A percentile compares a stretch with the other conserved stretches of the same genome.
Evolutionary conservation across 768 basidiomycete species (phyloP).

Genomic region (Mycena haematopus): DNA sequence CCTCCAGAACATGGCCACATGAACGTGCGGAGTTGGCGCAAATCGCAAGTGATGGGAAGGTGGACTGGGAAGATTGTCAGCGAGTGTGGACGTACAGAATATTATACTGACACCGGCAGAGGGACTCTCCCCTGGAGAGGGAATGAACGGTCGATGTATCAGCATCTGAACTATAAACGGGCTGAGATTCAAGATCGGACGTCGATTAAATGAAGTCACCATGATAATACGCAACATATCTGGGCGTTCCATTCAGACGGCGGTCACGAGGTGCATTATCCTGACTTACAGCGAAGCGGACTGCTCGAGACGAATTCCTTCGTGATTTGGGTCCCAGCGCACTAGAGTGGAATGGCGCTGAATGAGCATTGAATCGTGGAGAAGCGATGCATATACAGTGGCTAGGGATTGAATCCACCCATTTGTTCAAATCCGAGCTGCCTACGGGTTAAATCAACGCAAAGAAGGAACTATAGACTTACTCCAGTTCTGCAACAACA

Average conservation of each 20-base stretch:
- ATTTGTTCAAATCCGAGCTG: slow-evolving; percentile 61
- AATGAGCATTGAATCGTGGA: not conserved
- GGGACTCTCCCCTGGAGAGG: slow-evolving; percentile 27
- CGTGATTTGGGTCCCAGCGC: slow-evolving; percentile 47
- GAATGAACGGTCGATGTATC: slow-evolving; percentile 55
- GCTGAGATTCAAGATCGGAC: not conserved
- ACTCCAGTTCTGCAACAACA: slow-evolving; percentile 23
- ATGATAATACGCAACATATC: slow-evolving; percentile 47
- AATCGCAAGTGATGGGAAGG: slow-evolving; percentile 48
- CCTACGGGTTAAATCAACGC: too few species aligned
- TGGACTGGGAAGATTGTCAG: not conserved
- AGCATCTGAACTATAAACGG: slow-evolving; percentile 41
- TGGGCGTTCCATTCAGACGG: not conserved
- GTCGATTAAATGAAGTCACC: not conserved
- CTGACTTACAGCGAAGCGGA: slow-evolving; percentile 16
- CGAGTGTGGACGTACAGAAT: not conserved
- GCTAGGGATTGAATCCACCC: slow-evolving; percentile 60
- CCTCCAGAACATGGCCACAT: slow-evolving; percentile 45
- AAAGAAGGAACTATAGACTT: slow-evolving; percentile 26
- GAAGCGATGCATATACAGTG: slow-evolving; percentile 37
- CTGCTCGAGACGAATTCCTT: slow-evolving; percentile 26
- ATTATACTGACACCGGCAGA: not conserved
- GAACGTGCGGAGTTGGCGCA: slow-evolving; percentile 49
- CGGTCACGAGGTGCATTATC: not conserved
- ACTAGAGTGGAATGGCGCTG: slow-evolving; percentile 33